Conservation (phyloP, 75 land plant genomes). For the Cryptomeria japonica region DNA sequence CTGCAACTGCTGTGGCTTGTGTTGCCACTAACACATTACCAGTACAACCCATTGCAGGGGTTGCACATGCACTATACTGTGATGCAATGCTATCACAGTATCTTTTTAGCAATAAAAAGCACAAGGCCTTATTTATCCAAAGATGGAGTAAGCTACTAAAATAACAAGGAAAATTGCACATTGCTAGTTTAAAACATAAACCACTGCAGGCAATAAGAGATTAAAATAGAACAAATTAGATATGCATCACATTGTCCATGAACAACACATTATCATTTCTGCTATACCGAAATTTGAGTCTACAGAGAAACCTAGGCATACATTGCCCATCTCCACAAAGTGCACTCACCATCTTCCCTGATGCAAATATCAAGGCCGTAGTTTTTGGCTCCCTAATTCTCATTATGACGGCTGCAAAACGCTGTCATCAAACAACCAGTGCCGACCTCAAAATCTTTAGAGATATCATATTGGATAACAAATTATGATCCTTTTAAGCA, state of each 20-base stretch:
- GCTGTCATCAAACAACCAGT: constrained; percentile 23
- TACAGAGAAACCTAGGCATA: neutral
- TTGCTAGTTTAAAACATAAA: neutral
- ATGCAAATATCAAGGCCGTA: constrained; percentile 54
- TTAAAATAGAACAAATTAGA: neutral
- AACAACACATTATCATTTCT: neutral
- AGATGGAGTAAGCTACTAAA: neutral
- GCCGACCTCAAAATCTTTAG: neutral
- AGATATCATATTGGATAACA: neutral
- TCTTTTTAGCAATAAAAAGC: neutral
- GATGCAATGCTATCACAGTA: neutral
- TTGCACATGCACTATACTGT: too few relatives aligned
- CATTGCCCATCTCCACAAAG: neutral
- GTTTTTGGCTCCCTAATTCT: constrained; percentile 62
- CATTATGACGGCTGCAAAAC: constrained; percentile 64
- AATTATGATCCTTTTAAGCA: neutral
- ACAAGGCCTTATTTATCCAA: neutral
- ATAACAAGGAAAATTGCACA: neutral
- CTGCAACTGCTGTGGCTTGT: too few relatives aligned
- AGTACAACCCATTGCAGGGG: too few relatives aligned
- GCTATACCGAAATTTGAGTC: neutral
- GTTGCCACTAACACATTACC: too few relatives aligned
- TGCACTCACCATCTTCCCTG: constrained; percentile 49
- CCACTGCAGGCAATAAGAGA: neutral
- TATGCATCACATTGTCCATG: neutral